Evolutionary conservation across 1,284 basidiomycete species (phyloP).

Genomic region (Hymenochaete sp.): DNA sequence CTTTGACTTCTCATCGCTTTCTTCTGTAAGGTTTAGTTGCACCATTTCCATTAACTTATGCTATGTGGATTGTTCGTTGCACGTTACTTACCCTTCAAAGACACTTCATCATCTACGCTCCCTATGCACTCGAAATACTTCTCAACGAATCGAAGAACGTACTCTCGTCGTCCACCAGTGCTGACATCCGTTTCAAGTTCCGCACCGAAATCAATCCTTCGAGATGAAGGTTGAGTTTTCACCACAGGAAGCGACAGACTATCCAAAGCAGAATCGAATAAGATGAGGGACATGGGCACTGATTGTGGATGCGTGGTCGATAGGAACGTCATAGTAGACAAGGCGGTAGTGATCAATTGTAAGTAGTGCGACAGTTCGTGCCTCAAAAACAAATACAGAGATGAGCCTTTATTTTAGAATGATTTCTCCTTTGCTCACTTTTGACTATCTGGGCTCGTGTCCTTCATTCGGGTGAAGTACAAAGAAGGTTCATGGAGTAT

Average conservation of each 20-base stretch:
- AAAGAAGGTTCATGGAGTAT: constrained; percentile 57
- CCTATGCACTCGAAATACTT: constrained; percentile 39
- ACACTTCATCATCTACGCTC: constrained; percentile 16
- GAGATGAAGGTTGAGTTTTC: constrained; percentile 27
- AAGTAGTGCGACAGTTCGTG: constrained; percentile 41
- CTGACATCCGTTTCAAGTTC: background rate
- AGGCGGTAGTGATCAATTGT: constrained; percentile 35
- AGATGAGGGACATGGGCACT: constrained; percentile 31
- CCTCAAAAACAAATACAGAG: constrained; percentile 19
- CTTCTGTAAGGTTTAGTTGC: background rate
- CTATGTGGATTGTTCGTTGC: too few species aligned
- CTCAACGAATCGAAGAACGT: constrained; percentile 14
- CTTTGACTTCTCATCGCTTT: too few species aligned
- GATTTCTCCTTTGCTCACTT: constrained; percentile 5
- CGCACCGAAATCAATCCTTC: constrained; percentile 27
- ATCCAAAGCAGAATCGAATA: constrained; percentile 59
- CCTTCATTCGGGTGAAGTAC: constrained; percentile 38
- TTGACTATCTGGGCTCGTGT: constrained; percentile 3
- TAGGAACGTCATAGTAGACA: constrained; percentile 30
- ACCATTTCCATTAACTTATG: background rate
- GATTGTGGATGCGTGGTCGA: constrained; percentile 23
- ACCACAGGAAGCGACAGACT: constrained; percentile 48
- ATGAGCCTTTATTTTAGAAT: background rate
- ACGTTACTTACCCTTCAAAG: constrained; percentile 1
- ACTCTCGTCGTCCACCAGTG: constrained; percentile 9